Evolutionary conservation across 2,329 filamentous ascomycete genomes (phyloP), one percentile per base, ranked within the genome.

Genomic region (Emmonsiellopsis sp.): DNA sequence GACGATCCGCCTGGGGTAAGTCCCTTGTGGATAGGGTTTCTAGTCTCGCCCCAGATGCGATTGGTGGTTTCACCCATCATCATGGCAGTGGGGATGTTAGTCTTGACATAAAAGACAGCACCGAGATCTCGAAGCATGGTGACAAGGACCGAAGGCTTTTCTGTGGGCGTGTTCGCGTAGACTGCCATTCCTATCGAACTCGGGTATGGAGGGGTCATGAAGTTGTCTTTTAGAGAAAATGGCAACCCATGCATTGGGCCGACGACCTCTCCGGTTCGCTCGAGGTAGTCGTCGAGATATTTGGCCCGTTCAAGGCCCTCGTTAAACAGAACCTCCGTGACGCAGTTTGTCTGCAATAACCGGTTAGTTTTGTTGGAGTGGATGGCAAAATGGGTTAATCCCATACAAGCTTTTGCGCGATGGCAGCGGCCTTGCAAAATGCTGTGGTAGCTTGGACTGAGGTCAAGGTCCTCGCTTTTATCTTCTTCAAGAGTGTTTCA

Each of bases 271-370:
- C 65, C 66, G 5, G 62, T 76, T 79, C 62, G 77, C 73, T 46
- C 49, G 47, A 59, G 11, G 51, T 61, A 40, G 59, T 60, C 51
- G 53, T 74, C 71, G 0, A 74, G 62, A 32, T 63, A 62, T 34
- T 59, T 60, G 1, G 71, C 72, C 32, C 66, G 60, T 8, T 67
- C 62, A 1, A 72, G 50, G 0, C 70, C 72, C 5, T 65, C 57
- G 8, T 76, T 66, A 58, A 81, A 80, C 52, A 83, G 72, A 27
- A 77, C 74, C 57, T 83, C 79, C 0, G 76, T 80, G 3, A 84
- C 65, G 61, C 81, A 84, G 56, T 83, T 83, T 40, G 77, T 82
- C 77, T 80, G n/a, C 64, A 32, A 10, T 44, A 9, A 40, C 17
- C 13, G 14, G n/a, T 48, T 42, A 52, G 44, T 11, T 13, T 17